Conservation (phyloP, 1,284 basidiomycete species). For the Rhodotorula sp. region DNA sequence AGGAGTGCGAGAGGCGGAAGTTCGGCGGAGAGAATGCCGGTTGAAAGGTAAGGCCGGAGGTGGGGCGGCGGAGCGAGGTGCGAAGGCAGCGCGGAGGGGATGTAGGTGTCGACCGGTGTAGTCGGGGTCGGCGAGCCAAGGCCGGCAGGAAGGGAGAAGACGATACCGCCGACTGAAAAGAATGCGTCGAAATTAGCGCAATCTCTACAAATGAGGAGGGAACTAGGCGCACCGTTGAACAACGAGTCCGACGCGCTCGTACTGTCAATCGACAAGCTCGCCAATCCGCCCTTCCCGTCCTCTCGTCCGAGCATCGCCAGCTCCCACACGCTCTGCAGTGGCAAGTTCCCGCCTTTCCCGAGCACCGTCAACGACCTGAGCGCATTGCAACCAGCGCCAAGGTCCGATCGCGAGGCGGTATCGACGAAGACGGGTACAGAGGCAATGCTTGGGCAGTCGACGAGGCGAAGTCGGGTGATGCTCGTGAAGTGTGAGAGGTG, state of each 20-base stretch:
- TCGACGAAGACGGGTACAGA: slow-evolving; percentile 11
- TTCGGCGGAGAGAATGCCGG: slow-evolving; percentile 1
- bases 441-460: slow-evolving; percentile 9
- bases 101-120: neutral
- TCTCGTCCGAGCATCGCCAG: slow-evolving; percentile 10
- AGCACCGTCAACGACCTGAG: slow-evolving; percentile 10
- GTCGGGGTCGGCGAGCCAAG: neutral
- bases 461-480: slow-evolving; percentile 1
- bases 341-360: slow-evolving; percentile 1
- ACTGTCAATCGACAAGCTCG: slow-evolving; percentile 7
- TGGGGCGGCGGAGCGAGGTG: neutral
- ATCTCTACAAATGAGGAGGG: neutral
- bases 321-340: slow-evolving; percentile 15
- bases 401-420: neutral
- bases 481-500: slow-evolving; percentile 16
- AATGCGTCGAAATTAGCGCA: neutral
- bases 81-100: neutral
- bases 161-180: neutral
- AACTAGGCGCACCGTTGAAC: neutral
- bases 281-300: neutral
- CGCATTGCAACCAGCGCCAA: slow-evolving; percentile 8
- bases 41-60: slow-evolving; percentile 4
- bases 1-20: slow-evolving; percentile 17
- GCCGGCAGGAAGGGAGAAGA: slow-evolving; percentile 4
- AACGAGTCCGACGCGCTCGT: neutral